phyloP scores from a whole-genome alignment of 2,329 filamentous ascomycete species.

The Clarireedia hainanense region DNA sequence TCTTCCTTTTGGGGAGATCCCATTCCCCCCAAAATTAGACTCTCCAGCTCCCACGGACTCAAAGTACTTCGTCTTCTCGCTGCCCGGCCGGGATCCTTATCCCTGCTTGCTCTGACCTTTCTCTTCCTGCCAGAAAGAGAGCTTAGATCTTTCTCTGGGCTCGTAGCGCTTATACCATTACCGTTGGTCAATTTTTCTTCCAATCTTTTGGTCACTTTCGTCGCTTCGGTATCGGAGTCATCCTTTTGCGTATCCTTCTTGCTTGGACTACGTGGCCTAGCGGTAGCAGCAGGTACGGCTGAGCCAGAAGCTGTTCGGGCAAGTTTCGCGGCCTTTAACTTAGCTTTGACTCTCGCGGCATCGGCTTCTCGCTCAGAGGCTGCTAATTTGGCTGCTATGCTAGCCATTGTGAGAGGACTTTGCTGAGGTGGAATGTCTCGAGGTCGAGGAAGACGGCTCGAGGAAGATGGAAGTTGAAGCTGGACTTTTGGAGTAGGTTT shows the following conservation, averaged over 20 bases:
- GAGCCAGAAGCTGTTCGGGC: slow-evolving; percentile 17
- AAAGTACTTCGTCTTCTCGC: slow-evolving; percentile 66
- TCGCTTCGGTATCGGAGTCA: slow-evolving; percentile 7
- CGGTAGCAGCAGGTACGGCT: background rate
- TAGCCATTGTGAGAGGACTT: slow-evolving; percentile 52
- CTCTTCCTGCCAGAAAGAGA: slow-evolving; percentile 26
- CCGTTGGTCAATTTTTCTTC: slow-evolving; percentile 11
- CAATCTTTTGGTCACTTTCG: slow-evolving; percentile 25
- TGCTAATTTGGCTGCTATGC: slow-evolving; percentile 55
- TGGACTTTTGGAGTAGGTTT: slow-evolving; percentile 19
- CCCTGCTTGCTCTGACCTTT: slow-evolving; percentile 33
- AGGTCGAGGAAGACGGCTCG: slow-evolving; percentile 25
- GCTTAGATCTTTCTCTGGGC: slow-evolving; percentile 8
- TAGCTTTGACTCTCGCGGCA: slow-evolving; percentile 54
- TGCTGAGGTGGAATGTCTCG: slow-evolving; percentile 35
- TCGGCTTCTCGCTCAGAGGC: slow-evolving; percentile 57
- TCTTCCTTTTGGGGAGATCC: slow-evolving; percentile 7
- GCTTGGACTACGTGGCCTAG: slow-evolving; percentile 1
- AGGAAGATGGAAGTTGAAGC: slow-evolving; percentile 8
- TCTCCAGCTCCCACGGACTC: slow-evolving; percentile 66
- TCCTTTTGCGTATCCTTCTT: background rate
- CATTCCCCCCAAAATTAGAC: slow-evolving; percentile 42
- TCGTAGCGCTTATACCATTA: background rate
- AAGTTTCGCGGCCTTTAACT: slow-evolving; percentile 47
- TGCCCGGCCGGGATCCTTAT: slow-evolving; percentile 34